phyloP scores from a whole-genome alignment of 768 basidiomycete species.

The Mycena capillaripes region DNA sequence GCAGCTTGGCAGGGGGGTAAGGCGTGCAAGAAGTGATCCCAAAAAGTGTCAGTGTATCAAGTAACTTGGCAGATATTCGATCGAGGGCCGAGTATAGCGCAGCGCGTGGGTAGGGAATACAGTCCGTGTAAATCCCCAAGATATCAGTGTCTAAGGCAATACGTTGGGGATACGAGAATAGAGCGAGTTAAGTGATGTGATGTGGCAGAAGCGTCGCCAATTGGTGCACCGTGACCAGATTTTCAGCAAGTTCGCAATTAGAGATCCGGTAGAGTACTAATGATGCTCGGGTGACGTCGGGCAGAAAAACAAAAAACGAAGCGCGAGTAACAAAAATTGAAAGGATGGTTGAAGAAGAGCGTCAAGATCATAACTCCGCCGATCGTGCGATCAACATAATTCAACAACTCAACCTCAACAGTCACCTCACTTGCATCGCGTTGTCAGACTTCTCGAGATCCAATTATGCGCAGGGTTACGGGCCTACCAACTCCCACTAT shows the following conservation, averaged over 20 bases:
- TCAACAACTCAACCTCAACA: background rate
- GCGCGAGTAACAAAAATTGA: no score
- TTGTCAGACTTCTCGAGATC: background rate
- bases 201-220: background rate
- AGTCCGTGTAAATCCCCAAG: constrained; percentile 6
- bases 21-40: constrained; percentile 4
- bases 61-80: background rate
- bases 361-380: background rate
- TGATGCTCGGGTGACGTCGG: background rate
- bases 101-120: background rate
- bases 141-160: background rate
- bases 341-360: background rate
- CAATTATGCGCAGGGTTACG: no score
- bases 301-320: background rate
- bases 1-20: background rate
- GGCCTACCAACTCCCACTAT: background rate
- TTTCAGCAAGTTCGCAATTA: background rate
- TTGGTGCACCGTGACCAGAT: background rate
- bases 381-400: background rate
- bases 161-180: constrained; percentile 11
- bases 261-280: no score
- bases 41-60: background rate
- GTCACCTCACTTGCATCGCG: background rate
- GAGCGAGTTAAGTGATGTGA: background rate
- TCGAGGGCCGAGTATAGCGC: background rate